Base-by-base conservation (phyloP, 805 yeast genomes). In the Yamadazyma paraphyllophila region DNA sequence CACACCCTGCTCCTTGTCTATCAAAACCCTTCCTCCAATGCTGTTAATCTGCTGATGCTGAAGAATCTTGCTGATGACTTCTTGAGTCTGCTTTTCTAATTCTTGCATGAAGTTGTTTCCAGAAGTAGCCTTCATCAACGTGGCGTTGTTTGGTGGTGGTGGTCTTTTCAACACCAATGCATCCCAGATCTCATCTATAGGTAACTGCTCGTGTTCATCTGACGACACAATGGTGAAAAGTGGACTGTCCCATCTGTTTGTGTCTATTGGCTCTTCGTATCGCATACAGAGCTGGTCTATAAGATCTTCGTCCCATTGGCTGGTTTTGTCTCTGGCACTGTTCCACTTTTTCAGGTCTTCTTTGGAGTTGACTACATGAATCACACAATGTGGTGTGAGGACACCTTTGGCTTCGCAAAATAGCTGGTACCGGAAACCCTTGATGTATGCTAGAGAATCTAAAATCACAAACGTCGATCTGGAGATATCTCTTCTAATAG, bases 161-260 rank as follows among this genome's bases (percentile, higher is more conserved):
- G 87, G 76, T 62, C 79, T 76, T 41, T 79, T 74, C 49, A 86
- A 60, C 29, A 80, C 83, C 2, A 85, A 57, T 0, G 81, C 76
- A 40, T 75, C 75, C 82, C 85, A 82, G 1, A 94, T 76, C 13
- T 81, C 86, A 1, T 83, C 85, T 15, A 84, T 62, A 0, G 90
- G 87, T 20, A 83, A 58, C 2, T 64, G 66, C 12, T 69, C 69
- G 27, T 83, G 83, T 10, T 59, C 64, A 35, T 62, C 56, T 41
- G 77, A 81, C 56, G 71, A 76, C 2, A 82, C 77, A 1, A 91
- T 65, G 0, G 88, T 81, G 59, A 90, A 83, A 49, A 92, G 67
- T 5, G 99, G 99, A 3, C 96, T 81, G 59, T 94, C 99, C 99
- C 99, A 94, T 48, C 97, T 69, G 24, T 84, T 80, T 57, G 80